phyloP scores from a whole-genome alignment of 495 filamentous ascomycete genomes.

The Pyrenula massariospora region DNA sequence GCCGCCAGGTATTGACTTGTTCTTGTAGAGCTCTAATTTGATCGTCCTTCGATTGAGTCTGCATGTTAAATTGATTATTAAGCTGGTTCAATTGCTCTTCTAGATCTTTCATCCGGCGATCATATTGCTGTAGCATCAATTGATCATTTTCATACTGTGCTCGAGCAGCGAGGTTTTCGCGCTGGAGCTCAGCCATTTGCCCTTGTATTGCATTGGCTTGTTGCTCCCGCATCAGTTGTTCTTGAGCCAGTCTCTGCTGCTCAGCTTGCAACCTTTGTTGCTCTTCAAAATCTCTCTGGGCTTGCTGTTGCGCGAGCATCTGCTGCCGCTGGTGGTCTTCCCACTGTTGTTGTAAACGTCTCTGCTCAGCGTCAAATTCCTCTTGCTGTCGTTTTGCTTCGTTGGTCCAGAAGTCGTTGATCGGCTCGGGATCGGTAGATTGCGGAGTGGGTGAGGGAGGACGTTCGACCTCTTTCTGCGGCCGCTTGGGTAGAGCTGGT shows the following conservation, averaged over 20 bases:
- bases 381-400: conserved; percentile 82
- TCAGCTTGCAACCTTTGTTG: conserved; percentile 81
- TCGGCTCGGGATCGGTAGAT: conserved; percentile 76
- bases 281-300: conserved; percentile 88
- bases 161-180: conserved; percentile 84
- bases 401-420: conserved; percentile 95
- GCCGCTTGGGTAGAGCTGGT: conserved; percentile 73
- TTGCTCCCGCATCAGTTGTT: conserved; percentile 77
- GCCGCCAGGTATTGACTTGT: conserved; percentile 91
- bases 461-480: conserved; percentile 45
- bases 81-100: conserved; percentile 78
- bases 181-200: conserved; percentile 83
- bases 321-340: conserved; percentile 66
- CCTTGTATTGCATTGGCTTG: conserved; percentile 87
- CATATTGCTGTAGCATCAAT: conserved; percentile 92
- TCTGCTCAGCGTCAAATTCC: conserved; percentile 89
- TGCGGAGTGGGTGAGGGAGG: conserved; percentile 55
- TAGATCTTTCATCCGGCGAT: conserved; percentile 81
- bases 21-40: conserved; percentile 87
- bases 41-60: conserved; percentile 81
- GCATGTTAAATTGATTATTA: conserved; percentile 72
- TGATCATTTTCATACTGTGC: conserved; percentile 96
- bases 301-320: conserved; percentile 66
- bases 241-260: conserved; percentile 81
- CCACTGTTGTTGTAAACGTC: conserved; percentile 71